Base-by-base conservation (phyloP, 2,329 filamentous ascomycete species). In the Paecilomyces niveus region DNA sequence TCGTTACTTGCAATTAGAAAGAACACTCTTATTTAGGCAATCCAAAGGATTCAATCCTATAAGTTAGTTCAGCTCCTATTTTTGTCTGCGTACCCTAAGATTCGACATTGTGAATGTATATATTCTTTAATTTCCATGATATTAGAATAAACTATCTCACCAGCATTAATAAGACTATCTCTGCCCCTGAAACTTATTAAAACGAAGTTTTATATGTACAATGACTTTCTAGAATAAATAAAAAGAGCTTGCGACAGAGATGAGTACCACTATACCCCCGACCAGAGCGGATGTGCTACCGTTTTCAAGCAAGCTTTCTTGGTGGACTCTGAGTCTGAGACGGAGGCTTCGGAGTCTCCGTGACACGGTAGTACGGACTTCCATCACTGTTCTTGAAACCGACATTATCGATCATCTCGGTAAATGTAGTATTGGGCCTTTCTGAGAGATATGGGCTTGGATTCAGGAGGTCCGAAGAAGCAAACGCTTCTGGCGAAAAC, bases 401-500 rank as follows among this genome's bases (percentile, higher is more conserved):
- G 22, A 70, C 71, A n/a, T 63, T 64, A 57, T 72, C 69, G 63
- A 76, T 73, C 64, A 76, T 65, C 57, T 74, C 70, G 8, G 68
- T 68, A 45, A 76, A 75, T 0, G 70, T 74, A 5, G 72, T 74
- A 54, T 71, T 67, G 3, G 71, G 73, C 10, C 67, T 63, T 13
- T 62, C 62, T 32, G 57, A 45, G 7, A 65, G 67, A 55, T 69
- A 68, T 15, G 66, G 65, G 26, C 66, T 64, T 0, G 69, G 72
- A 1, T 65, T 67, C 11, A 68, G 53, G 15, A 68, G 64, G 9
- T 66, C 62, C 7, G 62, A 66, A 56, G 59, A 64, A 58, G 65
- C 59, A 57, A 73, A 67, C 45, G 67, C 66, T 8, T 70, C 73
- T 0, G 78, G 78, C 15, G 76, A 77, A 61, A 78, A 80, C 3